Conservation (phyloP, 441 rosid genomes). For the Sinapis alba region DNA sequence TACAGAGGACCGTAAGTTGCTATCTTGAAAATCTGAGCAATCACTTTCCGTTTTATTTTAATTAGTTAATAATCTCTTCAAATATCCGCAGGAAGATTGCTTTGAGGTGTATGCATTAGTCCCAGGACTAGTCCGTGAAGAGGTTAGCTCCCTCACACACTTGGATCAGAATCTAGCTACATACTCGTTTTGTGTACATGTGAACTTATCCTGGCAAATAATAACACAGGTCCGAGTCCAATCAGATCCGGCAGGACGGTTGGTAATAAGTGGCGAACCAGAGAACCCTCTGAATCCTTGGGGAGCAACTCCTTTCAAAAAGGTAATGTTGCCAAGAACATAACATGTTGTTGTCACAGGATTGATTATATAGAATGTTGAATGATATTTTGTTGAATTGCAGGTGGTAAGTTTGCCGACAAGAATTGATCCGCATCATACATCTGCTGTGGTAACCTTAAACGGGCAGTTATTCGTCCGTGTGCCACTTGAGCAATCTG, state of each 20-base stretch:
- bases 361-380: background rate
- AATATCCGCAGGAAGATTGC: conserved; percentile 53
- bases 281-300: conserved; percentile 70
- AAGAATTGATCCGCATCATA: conserved; percentile 88
- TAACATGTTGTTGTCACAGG: background rate
- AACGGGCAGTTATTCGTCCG: conserved; percentile 96
- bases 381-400: conserved; percentile 5
- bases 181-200: background rate
- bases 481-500: conserved; percentile 73
- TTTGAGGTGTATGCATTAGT: conserved; percentile 73
- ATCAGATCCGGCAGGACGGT: conserved; percentile 77
- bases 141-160: conserved; percentile 42
- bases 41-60: conserved; percentile 2
- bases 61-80: conserved; percentile 7
- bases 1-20: conserved; percentile 51
- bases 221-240: conserved; percentile 66
- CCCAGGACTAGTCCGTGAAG: conserved; percentile 69
- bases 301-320: conserved; percentile 80
- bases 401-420: conserved; percentile 90
- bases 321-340: conserved; percentile 40
- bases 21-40: conserved; percentile 13
- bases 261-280: conserved; percentile 74
- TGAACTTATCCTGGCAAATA: background rate
- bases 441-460: conserved; percentile 93
- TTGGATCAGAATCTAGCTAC: background rate